Evolutionary conservation across 169 alveolate species (phyloP).

Genomic region (Cryptosporidium bovis): DNA sequence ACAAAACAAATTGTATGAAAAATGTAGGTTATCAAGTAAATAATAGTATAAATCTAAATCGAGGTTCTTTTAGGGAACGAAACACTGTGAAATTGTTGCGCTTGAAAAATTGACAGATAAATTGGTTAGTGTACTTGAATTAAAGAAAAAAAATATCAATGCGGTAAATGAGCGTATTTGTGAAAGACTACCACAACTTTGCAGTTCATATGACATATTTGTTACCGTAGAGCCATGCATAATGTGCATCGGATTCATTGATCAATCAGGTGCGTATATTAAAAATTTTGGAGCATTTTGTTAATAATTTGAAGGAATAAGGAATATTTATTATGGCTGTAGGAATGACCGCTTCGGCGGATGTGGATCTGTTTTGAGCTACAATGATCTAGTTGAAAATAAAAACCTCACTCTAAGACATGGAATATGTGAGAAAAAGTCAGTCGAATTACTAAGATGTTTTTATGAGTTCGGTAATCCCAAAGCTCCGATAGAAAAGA

Average conservation of each 20-base stretch:
- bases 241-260: constrained; percentile 69
- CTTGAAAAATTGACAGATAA: constrained; percentile 25
- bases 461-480: constrained; percentile 69
- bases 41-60: not conserved
- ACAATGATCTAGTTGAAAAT: constrained; percentile 1
- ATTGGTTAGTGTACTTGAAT: not conserved
- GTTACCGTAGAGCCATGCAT: constrained; percentile 74
- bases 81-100: constrained; percentile 68
- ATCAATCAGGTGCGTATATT: constrained; percentile 44
- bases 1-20: constrained; percentile 47
- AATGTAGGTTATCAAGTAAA: constrained; percentile 25
- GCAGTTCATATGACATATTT: constrained; percentile 25
- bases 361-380: constrained; percentile 54
- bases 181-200: not conserved
- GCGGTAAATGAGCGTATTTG: not conserved
- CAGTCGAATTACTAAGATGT: constrained; percentile 39
- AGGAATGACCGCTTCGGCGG: constrained; percentile 70
- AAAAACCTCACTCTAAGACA: constrained; percentile 8
- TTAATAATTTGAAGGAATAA: constrained; percentile 13
- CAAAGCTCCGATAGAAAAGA: constrained; percentile 67
- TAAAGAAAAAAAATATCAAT: not conserved
- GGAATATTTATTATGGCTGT: constrained; percentile 40
- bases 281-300: not conserved
- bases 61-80: constrained; percentile 39
- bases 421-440: constrained; percentile 34